Evolutionary conservation across 768 basidiomycete species (phyloP).

Genomic region (Panus rudis): DNA sequence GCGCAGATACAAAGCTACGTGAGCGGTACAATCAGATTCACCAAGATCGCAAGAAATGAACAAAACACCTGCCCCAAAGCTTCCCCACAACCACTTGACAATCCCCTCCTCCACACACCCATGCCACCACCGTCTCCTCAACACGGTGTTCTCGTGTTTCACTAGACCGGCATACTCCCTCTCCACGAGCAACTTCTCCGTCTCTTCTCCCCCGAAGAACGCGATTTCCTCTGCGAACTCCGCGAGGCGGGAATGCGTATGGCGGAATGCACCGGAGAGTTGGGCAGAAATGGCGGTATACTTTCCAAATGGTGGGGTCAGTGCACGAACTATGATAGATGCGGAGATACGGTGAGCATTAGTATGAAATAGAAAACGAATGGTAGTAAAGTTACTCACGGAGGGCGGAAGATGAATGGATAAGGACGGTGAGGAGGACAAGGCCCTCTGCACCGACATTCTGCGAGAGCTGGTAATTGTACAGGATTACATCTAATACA

Average conservation of each 20-base stretch:
- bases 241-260: conserved; percentile 84
- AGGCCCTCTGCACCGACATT: conserved; percentile 95
- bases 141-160: conserved; percentile 77
- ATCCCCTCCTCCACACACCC: conserved; percentile 91
- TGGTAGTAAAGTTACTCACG: conserved; percentile 48
- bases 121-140: conserved; percentile 82
- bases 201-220: conserved; percentile 80
- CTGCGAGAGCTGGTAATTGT: conserved; percentile 90
- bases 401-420: conserved; percentile 77
- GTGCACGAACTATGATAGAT: conserved; percentile 56
- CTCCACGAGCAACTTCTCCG: conserved; percentile 88
- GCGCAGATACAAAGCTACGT: conserved; percentile 76
- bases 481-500: conserved; percentile 83
- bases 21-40: neutral
- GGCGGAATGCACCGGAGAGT: conserved; percentile 82
- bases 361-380: neutral
- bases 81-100: conserved; percentile 96
- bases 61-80: conserved; percentile 64
- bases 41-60: neutral
- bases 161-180: conserved; percentile 80
- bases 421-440: conserved; percentile 71
- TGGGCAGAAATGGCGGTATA: conserved; percentile 87
- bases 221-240: conserved; percentile 89
- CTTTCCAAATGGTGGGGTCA: conserved; percentile 89
- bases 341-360: neutral